Conservation (phyloP, 306 rosid species). For the Oxytropis ochrocephala region DNA sequence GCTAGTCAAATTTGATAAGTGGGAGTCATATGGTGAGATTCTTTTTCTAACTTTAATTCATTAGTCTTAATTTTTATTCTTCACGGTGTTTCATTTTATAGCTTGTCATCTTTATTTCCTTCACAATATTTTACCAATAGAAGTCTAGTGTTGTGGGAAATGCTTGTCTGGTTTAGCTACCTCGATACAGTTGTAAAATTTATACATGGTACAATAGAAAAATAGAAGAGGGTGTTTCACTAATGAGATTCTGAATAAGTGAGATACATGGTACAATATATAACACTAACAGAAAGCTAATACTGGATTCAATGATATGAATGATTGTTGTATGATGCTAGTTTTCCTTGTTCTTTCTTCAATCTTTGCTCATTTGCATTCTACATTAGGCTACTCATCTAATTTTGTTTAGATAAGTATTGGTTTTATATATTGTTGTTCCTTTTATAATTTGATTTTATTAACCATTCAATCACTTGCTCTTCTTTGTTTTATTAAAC, state of each 20-base stretch:
- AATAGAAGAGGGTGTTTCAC: too few relatives aligned
- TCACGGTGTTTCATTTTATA: neutral
- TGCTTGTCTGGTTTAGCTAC: neutral
- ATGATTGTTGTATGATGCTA: neutral
- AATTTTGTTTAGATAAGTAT: neutral
- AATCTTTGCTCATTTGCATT: neutral
- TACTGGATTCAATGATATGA: neutral
- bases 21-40: constrained; percentile 63
- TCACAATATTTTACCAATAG: neutral
- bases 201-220: too few relatives aligned
- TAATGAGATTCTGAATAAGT: too few relatives aligned
- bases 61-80: neutral
- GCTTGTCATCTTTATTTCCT: neutral
- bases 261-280: too few relatives aligned
- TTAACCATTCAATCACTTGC: neutral
- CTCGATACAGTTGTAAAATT: too few relatives aligned
- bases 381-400: neutral
- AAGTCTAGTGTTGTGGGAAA: neutral
- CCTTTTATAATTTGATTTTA: neutral
- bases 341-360: neutral
- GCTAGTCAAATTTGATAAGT: constrained; percentile 65
- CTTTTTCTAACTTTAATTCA: neutral
- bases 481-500: neutral
- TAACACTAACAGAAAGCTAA: neutral
- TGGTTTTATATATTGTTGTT: neutral